Percentiles rank a stretch among this genome's conserved stretches.
Conservation (phyloP, 768 basidiomycete genomes). For the Lactarius tabidus region DNA sequence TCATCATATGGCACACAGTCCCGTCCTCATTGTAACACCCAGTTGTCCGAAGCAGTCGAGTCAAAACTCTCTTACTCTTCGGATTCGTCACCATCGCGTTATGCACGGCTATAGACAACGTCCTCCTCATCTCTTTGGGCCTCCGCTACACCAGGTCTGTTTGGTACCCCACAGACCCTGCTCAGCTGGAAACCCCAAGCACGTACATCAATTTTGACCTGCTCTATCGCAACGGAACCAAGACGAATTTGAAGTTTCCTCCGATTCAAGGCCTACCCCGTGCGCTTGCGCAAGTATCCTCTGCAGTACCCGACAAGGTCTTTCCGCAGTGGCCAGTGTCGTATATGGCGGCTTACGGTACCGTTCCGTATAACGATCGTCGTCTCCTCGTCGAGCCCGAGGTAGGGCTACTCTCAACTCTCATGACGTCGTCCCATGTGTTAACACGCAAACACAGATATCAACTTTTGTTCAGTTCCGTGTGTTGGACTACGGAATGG, state of each 20-base stretch:
- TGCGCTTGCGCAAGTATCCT: conserved; percentile 2
- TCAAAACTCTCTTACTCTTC: not conserved
- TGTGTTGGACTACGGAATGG: conserved; percentile 6
- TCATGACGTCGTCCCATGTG: not conserved
- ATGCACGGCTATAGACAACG: not conserved
- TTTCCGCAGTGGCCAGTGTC: conserved; percentile 16
- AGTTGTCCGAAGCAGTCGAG: not conserved
- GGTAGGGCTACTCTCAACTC: not conserved
- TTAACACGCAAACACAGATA: not conserved
- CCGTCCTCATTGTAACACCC: not conserved
- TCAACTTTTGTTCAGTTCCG: conserved; percentile 16
- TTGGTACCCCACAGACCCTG: conserved; percentile 3
- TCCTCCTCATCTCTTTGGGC: conserved; percentile 9
- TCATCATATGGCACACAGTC: not conserved
- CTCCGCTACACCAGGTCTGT: not conserved
- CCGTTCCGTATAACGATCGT: conserved; percentile 9
- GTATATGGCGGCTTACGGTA: conserved; percentile 5
- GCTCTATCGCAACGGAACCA: conserved; percentile 14
- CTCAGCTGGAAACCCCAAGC: not conserved
- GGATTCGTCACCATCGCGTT: not conserved
- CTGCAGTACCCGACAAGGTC: conserved; percentile 7
- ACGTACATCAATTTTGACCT: conserved; percentile 20
- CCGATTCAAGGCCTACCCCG: conserved; percentile 6
- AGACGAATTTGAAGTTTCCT: not conserved
- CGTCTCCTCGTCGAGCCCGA: conserved; percentile 11